Evolutionary conservation across 2,329 filamentous ascomycete species (phyloP).

Genomic region (Trichoderma sp.): DNA sequence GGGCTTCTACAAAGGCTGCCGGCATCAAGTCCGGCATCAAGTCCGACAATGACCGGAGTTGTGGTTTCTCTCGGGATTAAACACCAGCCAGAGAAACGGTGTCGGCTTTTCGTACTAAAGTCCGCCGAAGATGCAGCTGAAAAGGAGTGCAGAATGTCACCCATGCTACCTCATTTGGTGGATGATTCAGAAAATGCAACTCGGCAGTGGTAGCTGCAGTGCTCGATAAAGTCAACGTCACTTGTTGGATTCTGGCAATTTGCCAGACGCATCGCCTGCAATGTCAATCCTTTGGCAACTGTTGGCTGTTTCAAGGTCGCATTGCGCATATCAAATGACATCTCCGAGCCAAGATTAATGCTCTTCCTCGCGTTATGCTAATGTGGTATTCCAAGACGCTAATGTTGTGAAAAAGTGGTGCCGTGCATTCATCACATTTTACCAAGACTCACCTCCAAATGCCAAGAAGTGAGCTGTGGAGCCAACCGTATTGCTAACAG

Average conservation of each 20-base stretch:
- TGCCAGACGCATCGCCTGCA: background rate
- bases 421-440: slow-evolving; percentile 9
- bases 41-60: background rate
- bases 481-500: background rate
- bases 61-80: background rate
- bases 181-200: background rate
- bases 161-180: background rate
- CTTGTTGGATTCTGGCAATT: background rate
- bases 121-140: background rate
- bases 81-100: background rate
- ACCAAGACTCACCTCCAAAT: background rate
- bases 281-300: background rate
- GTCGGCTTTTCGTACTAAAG: background rate
- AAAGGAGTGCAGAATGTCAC: background rate
- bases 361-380: background rate
- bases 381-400: background rate
- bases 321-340: background rate
- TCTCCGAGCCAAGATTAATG: background rate
- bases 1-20: background rate
- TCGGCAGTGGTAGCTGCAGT: background rate
- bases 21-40: background rate
- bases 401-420: background rate
- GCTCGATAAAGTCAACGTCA: background rate
- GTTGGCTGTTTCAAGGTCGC: background rate
- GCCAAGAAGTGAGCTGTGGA: slow-evolving; percentile 3